phyloP scores from a whole-genome alignment of 192 early-diverging fungal species.

The Rhizophlyctis rosea region DNA sequence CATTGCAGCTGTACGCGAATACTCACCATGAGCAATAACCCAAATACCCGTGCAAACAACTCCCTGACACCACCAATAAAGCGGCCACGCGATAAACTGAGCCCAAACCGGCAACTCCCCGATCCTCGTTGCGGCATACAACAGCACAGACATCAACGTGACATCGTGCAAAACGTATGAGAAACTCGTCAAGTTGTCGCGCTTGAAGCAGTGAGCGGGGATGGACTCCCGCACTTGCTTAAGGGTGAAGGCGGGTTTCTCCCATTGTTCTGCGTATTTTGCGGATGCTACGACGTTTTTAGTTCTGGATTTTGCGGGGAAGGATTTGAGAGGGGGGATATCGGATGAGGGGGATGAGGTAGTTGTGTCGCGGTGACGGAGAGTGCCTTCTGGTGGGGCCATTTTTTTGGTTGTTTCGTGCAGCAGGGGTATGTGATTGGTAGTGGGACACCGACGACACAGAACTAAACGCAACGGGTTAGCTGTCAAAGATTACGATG shows the following conservation, averaged over 20 bases:
- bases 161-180: constrained; percentile 78
- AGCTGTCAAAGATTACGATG: too few relatives aligned
- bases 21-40: constrained; percentile 57
- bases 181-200: constrained; percentile 75
- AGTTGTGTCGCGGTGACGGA: not conserved
- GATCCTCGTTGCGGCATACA: constrained; percentile 63
- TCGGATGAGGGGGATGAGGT: not conserved
- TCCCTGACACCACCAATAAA: constrained; percentile 83
- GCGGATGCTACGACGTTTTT: constrained; percentile 15
- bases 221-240: constrained; percentile 88
- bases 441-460: too few relatives aligned
- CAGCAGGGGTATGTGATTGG: too few relatives aligned
- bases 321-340: not conserved
- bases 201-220: constrained; percentile 91
- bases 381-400: not conserved
- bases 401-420: too few relatives aligned
- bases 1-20: too few relatives aligned
- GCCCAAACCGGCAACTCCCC: constrained; percentile 17
- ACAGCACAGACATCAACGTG: constrained; percentile 59
- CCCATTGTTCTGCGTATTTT: constrained; percentile 13
- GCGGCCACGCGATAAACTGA: constrained; percentile 56
- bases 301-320: not conserved
- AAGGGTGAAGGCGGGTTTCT: constrained; percentile 63
- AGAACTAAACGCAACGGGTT: too few relatives aligned
- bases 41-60: constrained; percentile 84